Conservation (phyloP, 2,329 filamentous ascomycete genomes). For the Bipolaris gigantea region DNA sequence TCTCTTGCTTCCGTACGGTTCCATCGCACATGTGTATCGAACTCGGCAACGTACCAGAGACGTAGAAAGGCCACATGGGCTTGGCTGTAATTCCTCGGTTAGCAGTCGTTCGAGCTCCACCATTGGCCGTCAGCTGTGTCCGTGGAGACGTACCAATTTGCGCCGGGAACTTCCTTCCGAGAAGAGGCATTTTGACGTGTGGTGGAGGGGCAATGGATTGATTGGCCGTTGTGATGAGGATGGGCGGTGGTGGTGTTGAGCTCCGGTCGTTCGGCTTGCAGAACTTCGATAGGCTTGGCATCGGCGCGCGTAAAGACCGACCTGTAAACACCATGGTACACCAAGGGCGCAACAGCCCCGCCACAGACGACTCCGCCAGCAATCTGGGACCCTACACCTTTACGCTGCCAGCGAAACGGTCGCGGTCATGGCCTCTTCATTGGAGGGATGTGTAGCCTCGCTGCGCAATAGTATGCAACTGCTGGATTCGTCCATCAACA, state of each 20-base stretch:
- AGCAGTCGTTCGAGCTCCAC: slow-evolving; percentile 24
- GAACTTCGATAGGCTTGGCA: slow-evolving; percentile 36
- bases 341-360: slow-evolving; percentile 16
- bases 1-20: background rate
- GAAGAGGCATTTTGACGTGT: slow-evolving; percentile 47
- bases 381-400: background rate
- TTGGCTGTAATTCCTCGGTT: slow-evolving; percentile 62
- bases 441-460: slow-evolving; percentile 63
- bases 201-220: slow-evolving; percentile 37
- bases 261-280: slow-evolving; percentile 22
- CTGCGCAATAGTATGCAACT: slow-evolving; percentile 63
- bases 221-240: slow-evolving; percentile 36
- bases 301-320: slow-evolving; percentile 27
- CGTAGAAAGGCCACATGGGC: slow-evolving; percentile 92
- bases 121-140: slow-evolving; percentile 2
- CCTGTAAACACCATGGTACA: slow-evolving; percentile 18
- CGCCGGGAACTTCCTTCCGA: slow-evolving; percentile 57
- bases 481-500: slow-evolving; percentile 64
- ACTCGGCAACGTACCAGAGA: slow-evolving; percentile 72
- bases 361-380: slow-evolving; percentile 10
- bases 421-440: slow-evolving; percentile 44
- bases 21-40: background rate
- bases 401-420: background rate
- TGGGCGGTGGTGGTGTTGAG: slow-evolving; percentile 30
- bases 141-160: slow-evolving; percentile 50